Evolutionary conservation across 1,284 basidiomycete species (phyloP).

Genomic region (Microbotryomycetes sp.): DNA sequence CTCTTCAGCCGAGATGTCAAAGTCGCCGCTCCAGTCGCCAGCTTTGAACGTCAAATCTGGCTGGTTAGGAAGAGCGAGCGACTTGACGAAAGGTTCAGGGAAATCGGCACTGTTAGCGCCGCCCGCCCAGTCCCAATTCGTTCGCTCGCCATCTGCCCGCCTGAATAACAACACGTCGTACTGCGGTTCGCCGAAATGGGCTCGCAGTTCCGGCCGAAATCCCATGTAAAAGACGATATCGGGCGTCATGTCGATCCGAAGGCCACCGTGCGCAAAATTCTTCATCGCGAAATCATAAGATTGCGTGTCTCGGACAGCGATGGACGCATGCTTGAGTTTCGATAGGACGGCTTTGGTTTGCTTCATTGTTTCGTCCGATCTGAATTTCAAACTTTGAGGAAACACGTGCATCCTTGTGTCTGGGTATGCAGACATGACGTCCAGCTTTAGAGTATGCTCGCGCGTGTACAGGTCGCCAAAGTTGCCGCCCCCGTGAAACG

Average conservation of each 20-base stretch:
- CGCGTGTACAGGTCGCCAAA: slow-evolving; percentile 1
- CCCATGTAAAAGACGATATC: slow-evolving; percentile 1
- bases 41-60: not conserved
- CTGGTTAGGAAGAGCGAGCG: not conserved
- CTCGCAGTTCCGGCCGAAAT: not conserved
- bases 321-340: not conserved
- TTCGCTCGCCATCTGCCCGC: not conserved
- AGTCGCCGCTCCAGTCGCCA: not conserved
- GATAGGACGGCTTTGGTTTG: not conserved
- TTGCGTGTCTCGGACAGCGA: not conserved
- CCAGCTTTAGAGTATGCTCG: not conserved
- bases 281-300: not conserved
- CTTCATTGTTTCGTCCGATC: not conserved
- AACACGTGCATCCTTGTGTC: not conserved
- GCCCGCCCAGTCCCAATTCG: not conserved
- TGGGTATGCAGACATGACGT: not conserved
- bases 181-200: not conserved
- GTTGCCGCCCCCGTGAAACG: not conserved
- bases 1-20: not conserved
- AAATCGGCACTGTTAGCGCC: not conserved
- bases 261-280: not conserved
- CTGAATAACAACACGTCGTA: not conserved
- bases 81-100: not conserved
- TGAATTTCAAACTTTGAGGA: not conserved
- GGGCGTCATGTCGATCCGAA: not conserved